Conservation (phyloP, 768 basidiomycete species). For the Termitomyces sp. region DNA sequence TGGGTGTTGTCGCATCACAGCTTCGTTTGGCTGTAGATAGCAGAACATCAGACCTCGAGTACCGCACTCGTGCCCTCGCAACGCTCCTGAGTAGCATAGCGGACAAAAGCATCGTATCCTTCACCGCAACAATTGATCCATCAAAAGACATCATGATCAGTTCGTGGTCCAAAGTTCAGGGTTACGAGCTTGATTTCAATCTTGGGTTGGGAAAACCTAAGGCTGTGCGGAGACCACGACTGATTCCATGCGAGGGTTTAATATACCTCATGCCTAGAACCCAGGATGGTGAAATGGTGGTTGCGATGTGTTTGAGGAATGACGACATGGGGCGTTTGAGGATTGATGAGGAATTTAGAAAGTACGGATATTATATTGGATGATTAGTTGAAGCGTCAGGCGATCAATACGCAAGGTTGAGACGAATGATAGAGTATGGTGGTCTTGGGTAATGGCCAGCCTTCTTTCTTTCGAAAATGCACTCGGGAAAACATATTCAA, state of each 20-base stretch:
- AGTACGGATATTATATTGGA: conserved; percentile 15
- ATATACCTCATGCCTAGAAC: conserved; percentile 20
- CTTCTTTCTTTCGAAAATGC: not conserved
- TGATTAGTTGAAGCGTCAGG: not conserved
- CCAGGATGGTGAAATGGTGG: conserved; percentile 16
- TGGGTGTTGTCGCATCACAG: conserved; percentile 17
- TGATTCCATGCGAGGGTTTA: conserved; percentile 19
- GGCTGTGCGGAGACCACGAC: conserved; percentile 20
- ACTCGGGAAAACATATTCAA: no score
- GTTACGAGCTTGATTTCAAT: conserved; percentile 18
- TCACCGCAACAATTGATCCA: conserved; percentile 15
- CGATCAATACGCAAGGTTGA: not conserved
- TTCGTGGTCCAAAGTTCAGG: conserved; percentile 21
- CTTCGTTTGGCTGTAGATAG: conserved; percentile 19
- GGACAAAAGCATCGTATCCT: conserved; percentile 10
- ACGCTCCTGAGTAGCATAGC: conserved; percentile 11
- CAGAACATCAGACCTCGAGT: conserved; percentile 14
- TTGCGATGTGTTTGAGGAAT: conserved; percentile 18
- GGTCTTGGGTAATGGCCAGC: not conserved
- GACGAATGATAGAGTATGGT: no score
- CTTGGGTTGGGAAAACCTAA: conserved; percentile 19
- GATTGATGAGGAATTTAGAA: conserved; percentile 16
- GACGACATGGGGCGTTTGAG: conserved; percentile 21
- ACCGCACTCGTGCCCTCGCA: conserved; percentile 16
- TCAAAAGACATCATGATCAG: conserved; percentile 20